Evolutionary conservation across 139 green algal species (phyloP).

Genomic region (Auxenochlorella protothecoides): DNA sequence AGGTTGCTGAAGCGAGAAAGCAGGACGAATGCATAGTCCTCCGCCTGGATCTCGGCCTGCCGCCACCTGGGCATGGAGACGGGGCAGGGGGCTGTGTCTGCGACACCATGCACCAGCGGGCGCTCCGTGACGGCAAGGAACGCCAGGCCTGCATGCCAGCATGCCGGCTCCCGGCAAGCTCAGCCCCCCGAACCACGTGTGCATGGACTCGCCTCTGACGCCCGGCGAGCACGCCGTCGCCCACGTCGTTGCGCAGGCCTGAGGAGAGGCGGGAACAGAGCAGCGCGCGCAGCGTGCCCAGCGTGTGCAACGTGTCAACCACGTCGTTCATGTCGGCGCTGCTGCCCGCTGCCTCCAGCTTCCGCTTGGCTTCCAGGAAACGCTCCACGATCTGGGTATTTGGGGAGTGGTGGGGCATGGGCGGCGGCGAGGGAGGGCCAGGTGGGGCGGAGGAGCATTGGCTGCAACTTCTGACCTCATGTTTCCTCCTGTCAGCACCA

Average conservation of each 20-base stretch:
- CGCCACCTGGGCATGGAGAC: slow-evolving; percentile 39
- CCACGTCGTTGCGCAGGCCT: slow-evolving; percentile 88
- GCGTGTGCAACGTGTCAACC: slow-evolving; percentile 48
- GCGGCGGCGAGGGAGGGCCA: too few relatives aligned
- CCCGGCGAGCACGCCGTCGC: slow-evolving; percentile 68
- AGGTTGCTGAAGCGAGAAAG: slow-evolving; percentile 58
- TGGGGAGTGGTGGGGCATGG: too few relatives aligned
- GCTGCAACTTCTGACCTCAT: too few relatives aligned
- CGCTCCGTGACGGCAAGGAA: too few relatives aligned
- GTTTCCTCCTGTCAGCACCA: too few relatives aligned
- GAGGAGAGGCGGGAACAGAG: slow-evolving; percentile 32
- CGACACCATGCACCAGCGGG: too few relatives aligned
- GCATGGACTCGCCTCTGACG: slow-evolving; percentile 42
- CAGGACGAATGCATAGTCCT: slow-evolving; percentile 92
- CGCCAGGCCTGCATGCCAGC: too few relatives aligned
- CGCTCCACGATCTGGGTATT: slow-evolving; percentile 23
- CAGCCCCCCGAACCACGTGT: background rate
- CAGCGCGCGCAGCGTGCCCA: slow-evolving; percentile 53
- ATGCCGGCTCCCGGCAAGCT: too few relatives aligned
- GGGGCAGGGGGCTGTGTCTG: too few relatives aligned
- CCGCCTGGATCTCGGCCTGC: slow-evolving; percentile 76
- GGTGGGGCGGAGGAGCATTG: too few relatives aligned
- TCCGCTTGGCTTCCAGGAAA: slow-evolving; percentile 44
- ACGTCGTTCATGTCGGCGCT: slow-evolving; percentile 35
- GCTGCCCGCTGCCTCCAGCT: slow-evolving; percentile 28